Base-by-base conservation (phyloP, 139 green algal species). In the Chlorella sorokiniana region DNA sequence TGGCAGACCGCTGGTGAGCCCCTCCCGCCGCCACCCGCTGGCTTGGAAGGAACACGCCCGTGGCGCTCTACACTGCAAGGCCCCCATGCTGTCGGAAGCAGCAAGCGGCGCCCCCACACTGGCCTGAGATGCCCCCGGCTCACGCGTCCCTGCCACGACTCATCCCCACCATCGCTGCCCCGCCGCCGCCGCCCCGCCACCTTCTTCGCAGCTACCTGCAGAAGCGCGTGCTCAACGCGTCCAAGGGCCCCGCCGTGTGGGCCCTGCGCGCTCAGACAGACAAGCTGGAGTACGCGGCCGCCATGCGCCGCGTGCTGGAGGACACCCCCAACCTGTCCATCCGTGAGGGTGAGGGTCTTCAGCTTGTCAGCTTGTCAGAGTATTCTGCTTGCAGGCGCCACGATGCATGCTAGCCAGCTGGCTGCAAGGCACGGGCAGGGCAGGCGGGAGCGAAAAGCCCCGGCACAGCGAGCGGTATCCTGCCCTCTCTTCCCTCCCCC, bases 241-340 rank as follows among this genome's bases (percentile, higher is more conserved):
- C 91, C 37, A 98, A 98, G 91, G 97, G 97, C 2, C 97, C 97
- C 20, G 96, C 97, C 0, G 97, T 99, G 86, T 99, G 97, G 96
- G 94, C 97, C 51, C 90, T 99, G 71, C 88, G 96, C 1, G 96
- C 96, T 0, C 96, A 99, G 87, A 99, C 96, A 38, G 96, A 99
- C 93, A 99, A 99, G 91, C 75, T 92, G 6, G 94, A 98, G 84
- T 99, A 99, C 83, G 78, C 89, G 0, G 68, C 68, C 25, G 71
- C 79, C 23, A 97, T 97, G 90, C 86, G 93, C 31, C 42, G 83
- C 31, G 87, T 97, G 59, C 88, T 98, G 38, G 93, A 98, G 81
- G 40, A 75, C 27, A 92, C 93, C 18, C 91, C 91, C 33, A 96
- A 96, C 76, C 88, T 99, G 69, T 76, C 85, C 33, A 92, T 99